Evolutionary conservation across 441 rosid genomes (phyloP).

Genomic region (Eutrema salsugineum): DNA sequence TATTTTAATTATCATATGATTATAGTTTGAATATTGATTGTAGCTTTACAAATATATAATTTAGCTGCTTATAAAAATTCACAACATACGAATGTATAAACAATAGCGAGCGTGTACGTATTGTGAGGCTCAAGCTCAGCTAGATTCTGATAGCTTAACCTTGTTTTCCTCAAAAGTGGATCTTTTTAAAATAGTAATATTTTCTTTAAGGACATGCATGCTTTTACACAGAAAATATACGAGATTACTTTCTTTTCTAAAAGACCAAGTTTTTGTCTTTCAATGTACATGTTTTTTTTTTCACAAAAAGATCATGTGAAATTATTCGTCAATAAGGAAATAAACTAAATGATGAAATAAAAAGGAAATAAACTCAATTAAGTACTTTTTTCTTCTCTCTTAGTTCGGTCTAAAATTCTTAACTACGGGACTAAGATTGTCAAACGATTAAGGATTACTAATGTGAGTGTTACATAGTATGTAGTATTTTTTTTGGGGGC

Average conservation of each 20-base stretch:
- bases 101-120: constrained; percentile 23
- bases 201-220: neutral
- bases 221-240: constrained; percentile 7
- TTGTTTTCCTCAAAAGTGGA: constrained; percentile 27
- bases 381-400: too few relatives aligned
- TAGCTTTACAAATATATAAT: neutral
- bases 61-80: neutral
- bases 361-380: too few relatives aligned
- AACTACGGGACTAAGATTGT: too few relatives aligned
- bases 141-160: constrained; percentile 31
- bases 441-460: too few relatives aligned
- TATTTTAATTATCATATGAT: neutral
- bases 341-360: too few relatives aligned
- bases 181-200: neutral
- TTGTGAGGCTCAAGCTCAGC: constrained; percentile 33
- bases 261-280: neutral
- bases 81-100: constrained; percentile 2
- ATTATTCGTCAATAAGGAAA: neutral
- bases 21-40: neutral
- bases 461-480: too few relatives aligned
- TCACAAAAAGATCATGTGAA: neutral
- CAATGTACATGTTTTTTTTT: neutral
- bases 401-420: too few relatives aligned
- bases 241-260: neutral
- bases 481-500: too few relatives aligned